These are phyloP conservation scores for Daldinia sp. DNA, from an alignment of 2,329 filamentous ascomycete species.

Conservation along the genomic window DNA sequence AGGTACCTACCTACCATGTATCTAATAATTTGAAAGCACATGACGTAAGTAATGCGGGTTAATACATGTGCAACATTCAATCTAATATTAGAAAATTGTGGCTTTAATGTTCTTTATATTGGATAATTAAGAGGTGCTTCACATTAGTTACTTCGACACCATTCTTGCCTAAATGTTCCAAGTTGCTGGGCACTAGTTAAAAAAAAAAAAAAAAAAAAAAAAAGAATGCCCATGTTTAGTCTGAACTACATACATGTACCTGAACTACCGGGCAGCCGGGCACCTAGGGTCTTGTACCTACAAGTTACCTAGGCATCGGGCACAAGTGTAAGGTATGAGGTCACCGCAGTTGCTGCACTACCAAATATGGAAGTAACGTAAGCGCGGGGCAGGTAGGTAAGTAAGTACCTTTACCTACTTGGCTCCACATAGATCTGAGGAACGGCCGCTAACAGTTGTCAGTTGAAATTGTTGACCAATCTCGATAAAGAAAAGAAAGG, in stretches of 20 bases:
- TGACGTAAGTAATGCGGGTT: no score
- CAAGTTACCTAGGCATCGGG: neutral
- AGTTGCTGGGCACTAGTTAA: neutral
- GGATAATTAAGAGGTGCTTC: no score
- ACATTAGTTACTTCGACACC: no score
- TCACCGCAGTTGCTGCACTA: slow-evolving; percentile 18
- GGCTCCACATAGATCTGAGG: slow-evolving; percentile 3
- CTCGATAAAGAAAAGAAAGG: slow-evolving; percentile 2
- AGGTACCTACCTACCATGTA: no score
- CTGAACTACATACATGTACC: neutral
- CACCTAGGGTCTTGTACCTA: slow-evolving; percentile 8
- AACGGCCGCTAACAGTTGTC: slow-evolving; percentile 22
- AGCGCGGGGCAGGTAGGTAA: slow-evolving; percentile 24
- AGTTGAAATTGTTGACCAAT: slow-evolving; percentile 13
- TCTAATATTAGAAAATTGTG: no score
- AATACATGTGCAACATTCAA: no score
- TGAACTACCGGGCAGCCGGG: slow-evolving; percentile 4
- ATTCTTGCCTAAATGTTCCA: neutral
- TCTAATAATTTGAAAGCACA: no score
- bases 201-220: no score
- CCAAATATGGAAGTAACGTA: slow-evolving; percentile 4
- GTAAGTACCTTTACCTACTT: neutral
- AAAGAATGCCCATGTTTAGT: neutral
- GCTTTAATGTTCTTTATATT: no score
- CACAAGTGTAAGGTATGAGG: slow-evolving; percentile 22